These are phyloP conservation scores for Tuber borchii DNA, from an alignment of 495 filamentous ascomycete genomes.

Conservation along the genomic window DNA sequence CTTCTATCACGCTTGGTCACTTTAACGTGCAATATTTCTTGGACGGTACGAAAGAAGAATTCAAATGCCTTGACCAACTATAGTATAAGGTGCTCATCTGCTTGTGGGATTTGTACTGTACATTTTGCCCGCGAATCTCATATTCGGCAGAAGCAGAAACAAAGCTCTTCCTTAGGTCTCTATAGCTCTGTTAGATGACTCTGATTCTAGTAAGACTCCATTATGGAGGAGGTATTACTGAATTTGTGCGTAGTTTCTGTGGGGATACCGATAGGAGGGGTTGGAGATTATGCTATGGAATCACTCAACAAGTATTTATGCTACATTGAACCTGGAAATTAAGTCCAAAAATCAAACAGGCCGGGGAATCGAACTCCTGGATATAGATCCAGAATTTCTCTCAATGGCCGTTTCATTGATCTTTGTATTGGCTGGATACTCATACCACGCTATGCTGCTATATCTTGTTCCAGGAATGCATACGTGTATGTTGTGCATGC, in stretches of 20 bases:
- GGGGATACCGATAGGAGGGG: not conserved
- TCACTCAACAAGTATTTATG: no score
- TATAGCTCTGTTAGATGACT: not conserved
- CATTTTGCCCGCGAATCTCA: not conserved
- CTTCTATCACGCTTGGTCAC: not conserved
- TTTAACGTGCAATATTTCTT: not conserved
- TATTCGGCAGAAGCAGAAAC: not conserved
- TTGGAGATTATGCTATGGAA: not conserved
- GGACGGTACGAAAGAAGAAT: not conserved
- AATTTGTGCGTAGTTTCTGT: not conserved
- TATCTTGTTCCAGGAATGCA: no score
- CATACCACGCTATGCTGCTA: no score
- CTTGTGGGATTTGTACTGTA: not conserved
- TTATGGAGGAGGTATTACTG: not conserved
- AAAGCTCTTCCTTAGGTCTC: not conserved
- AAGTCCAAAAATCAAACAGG: not conserved
- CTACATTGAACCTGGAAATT: no score
- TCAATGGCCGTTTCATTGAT: no score
- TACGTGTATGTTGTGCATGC: no score
- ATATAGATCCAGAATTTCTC: no score
- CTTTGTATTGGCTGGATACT: no score
- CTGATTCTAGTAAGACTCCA: not conserved
- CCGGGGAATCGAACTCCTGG: not conserved
- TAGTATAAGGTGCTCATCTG: not conserved
- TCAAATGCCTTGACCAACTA: not conserved